phyloP scores from a whole-genome alignment of 139 green algal species.

The Chlorella vulgaris region DNA sequence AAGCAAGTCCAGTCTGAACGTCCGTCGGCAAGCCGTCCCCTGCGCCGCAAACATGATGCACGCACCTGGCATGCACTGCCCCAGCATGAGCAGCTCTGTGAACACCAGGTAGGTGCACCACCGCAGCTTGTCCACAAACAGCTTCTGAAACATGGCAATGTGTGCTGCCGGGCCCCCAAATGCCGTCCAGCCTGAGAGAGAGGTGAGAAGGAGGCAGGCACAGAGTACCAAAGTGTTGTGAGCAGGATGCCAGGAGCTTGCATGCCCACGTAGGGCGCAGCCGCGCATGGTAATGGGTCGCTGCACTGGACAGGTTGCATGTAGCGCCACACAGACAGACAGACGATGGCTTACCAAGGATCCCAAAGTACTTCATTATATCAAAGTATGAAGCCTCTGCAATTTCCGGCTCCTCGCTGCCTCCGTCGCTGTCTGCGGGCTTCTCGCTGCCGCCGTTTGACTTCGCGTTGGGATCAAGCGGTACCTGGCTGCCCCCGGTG shows the following conservation, averaged over 20 bases:
- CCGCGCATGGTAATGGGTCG: no score
- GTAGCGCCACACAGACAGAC: no score
- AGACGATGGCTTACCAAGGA: conserved; percentile 88
- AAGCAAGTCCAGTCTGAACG: not conserved
- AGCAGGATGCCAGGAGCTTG: no score
- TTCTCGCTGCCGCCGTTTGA: not conserved
- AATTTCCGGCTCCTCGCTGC: not conserved
- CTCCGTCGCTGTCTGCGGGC: not conserved
- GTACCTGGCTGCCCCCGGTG: not conserved
- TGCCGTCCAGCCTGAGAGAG: not conserved
- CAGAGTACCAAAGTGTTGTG: no score
- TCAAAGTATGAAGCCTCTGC: conserved; percentile 19
- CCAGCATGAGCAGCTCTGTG: conserved; percentile 89
- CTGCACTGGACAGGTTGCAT: no score
- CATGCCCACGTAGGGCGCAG: no score
- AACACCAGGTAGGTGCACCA: conserved; percentile 84
- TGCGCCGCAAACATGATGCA: not conserved
- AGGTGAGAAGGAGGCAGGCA: not conserved
- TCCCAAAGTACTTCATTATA: conserved; percentile 35
- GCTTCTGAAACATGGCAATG: conserved; percentile 28
- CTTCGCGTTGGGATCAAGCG: conserved; percentile 1
- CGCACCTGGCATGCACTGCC: conserved; percentile 76
- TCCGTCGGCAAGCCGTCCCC: not conserved
- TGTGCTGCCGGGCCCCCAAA: conserved; percentile 6
- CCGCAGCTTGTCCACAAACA: conserved; percentile 76